Percentiles rank a stretch among this genome's conserved stretches.
Evolutionary conservation across 2,329 filamentous ascomycete species (phyloP).

Genomic region (Colletotrichum neosansevieriae): DNA sequence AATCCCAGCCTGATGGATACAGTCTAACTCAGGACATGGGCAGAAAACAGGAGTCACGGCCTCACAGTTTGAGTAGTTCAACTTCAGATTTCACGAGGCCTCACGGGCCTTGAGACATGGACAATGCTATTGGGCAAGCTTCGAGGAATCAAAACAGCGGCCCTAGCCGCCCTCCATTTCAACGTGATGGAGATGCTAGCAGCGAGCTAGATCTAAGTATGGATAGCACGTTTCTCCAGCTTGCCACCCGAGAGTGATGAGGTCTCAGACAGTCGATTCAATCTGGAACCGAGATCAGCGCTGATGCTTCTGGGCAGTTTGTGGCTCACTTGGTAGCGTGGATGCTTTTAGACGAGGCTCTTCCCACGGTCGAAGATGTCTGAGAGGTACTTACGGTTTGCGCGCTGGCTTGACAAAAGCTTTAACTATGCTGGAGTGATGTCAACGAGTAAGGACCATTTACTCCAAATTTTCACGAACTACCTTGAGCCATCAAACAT

Average conservation of each 20-base stretch:
- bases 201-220: neutral
- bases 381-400: neutral
- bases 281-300: neutral
- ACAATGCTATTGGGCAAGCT: slow-evolving; percentile 6
- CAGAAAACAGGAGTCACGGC: neutral
- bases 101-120: slow-evolving; percentile 3
- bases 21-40: neutral
- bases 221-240: neutral
- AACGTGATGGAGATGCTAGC: neutral
- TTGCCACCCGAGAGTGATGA: slow-evolving; percentile 1
- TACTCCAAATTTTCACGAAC: neutral
- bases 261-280: slow-evolving; percentile 3
- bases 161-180: neutral
- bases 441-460: slow-evolving; percentile 4
- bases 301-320: neutral
- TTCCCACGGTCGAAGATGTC: neutral
- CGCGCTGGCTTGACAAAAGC: neutral
- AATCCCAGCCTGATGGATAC: neutral
- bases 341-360: slow-evolving; percentile 2
- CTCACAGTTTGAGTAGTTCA: neutral
- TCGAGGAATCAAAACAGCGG: neutral
- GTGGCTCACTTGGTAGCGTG: neutral
- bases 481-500: neutral
- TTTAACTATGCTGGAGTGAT: neutral
- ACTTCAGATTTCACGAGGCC: neutral